Conservation (phyloP, 2,329 filamentous ascomycete genomes). For the Daldinia eschscholtzii region DNA sequence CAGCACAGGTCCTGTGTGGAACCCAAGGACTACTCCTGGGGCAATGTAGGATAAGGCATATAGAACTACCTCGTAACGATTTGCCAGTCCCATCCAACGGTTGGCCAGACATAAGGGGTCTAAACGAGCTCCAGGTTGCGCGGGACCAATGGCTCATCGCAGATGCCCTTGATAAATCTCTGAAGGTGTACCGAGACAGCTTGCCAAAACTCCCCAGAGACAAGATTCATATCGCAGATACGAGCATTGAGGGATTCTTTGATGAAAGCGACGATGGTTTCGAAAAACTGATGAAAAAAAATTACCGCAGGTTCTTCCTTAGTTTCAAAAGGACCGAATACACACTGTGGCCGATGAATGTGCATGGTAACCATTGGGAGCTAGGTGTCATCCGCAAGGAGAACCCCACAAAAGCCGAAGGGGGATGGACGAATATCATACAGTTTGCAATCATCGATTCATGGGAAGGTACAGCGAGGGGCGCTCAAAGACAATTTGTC, state of each 20-base stretch:
- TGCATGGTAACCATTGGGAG: slow-evolving; percentile 41
- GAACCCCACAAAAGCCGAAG: neutral
- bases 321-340: slow-evolving; percentile 34
- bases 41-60: slow-evolving; percentile 23
- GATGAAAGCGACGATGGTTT: neutral
- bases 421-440: slow-evolving; percentile 28
- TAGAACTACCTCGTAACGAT: slow-evolving; percentile 17
- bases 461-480: neutral
- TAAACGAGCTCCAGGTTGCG: slow-evolving; percentile 40
- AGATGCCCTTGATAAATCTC: slow-evolving; percentile 37
- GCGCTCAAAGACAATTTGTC: neutral
- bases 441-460: slow-evolving; percentile 42
- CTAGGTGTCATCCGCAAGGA: slow-evolving; percentile 41
- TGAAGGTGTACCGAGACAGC: slow-evolving; percentile 6
- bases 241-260: slow-evolving; percentile 6
- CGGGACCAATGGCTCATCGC: slow-evolving; percentile 36
- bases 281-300: neutral
- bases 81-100: slow-evolving; percentile 2
- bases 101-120: slow-evolving; percentile 43
- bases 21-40: neutral
- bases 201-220: slow-evolving; percentile 22
- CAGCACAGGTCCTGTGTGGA: slow-evolving; percentile 28
- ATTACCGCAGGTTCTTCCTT: neutral
- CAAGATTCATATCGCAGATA: slow-evolving; percentile 29
- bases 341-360: slow-evolving; percentile 42